Base-by-base conservation (phyloP, 1,284 basidiomycete genomes). In the Fomitopsis palustris region DNA sequence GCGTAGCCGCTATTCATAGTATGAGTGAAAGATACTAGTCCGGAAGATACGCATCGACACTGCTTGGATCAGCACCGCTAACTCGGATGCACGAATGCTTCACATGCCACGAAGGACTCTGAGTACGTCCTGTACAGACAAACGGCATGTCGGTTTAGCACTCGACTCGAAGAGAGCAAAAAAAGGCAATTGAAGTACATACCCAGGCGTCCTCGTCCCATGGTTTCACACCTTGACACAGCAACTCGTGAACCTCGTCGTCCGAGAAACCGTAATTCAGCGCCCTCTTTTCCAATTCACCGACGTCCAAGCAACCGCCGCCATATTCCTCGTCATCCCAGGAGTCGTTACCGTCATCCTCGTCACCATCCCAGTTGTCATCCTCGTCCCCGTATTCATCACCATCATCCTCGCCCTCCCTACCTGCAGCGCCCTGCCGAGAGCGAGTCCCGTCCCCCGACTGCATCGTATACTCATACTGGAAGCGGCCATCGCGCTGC, bases 161-260 rank as follows among this genome's bases (percentile, higher is more conserved):
- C 16, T 29, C 14, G 4, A 21, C n/a, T 2, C 47, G 3, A 8
- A 27, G 23, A 7, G 2, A 21, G 9, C 25, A 9, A 7, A 25
- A 33, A 35, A 19, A 9, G 38, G n/a, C n/a, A n/a, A n/a, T n/a
- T 19, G 14, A 31, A 29, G 12, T 41, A 69, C 75, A 27, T 63
- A 78, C 78, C 64, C 67, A 64, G 51, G 78, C 77, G 62, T 77
- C 76, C 9, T 78, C 74, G 21, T 80, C 78, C 77, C 78, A 79
- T 5, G 78, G 78, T 60, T 78, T 80, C 4, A 80, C 72, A 0
- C 78, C 77, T 6, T 79, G 70, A 51, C 55, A 69, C 16, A 72
- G 6, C 16, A 79, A 67, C 56, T 80, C 78, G 0, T 72, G 59
- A n/a, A 72, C 60, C 9, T 79, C 69, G n/a, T 68, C 72, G 2